Conservation (phyloP, 345 rosid genomes). For the Durio zibethinus region DNA sequence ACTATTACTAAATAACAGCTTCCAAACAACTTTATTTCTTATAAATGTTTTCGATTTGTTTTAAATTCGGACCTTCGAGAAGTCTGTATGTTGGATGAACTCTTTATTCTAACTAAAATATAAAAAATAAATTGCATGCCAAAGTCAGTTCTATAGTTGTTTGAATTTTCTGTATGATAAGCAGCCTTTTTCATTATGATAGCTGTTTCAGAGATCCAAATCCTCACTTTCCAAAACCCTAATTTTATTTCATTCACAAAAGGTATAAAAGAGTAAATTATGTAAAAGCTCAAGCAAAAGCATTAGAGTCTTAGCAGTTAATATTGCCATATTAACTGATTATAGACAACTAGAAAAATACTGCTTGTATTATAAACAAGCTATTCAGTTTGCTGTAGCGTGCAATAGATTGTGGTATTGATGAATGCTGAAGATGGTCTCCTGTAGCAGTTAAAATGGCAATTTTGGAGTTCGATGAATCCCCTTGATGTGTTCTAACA, state of each 20-base stretch:
- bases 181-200: background rate
- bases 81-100: slow-evolving; percentile 3
- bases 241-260: no score
- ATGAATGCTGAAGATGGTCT: background rate
- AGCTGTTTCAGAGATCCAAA: background rate
- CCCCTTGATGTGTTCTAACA: no score
- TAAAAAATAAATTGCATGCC: background rate
- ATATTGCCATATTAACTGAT: background rate
- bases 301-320: no score
- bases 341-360: no score
- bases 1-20: background rate
- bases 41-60: background rate
- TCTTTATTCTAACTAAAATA: background rate
- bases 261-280: background rate
- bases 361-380: background rate
- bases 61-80: background rate
- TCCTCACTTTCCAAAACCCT: background rate
- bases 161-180: background rate
- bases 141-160: background rate
- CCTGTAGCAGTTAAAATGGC: no score
- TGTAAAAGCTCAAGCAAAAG: background rate
- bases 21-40: background rate
- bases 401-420: background rate
- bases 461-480: no score
- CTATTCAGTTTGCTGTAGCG: background rate